Evolutionary conservation across 148 eudicot genomes (phyloP), one percentile per base, ranked within the genome.

Genomic region (Salicornia ramosissima): DNA sequence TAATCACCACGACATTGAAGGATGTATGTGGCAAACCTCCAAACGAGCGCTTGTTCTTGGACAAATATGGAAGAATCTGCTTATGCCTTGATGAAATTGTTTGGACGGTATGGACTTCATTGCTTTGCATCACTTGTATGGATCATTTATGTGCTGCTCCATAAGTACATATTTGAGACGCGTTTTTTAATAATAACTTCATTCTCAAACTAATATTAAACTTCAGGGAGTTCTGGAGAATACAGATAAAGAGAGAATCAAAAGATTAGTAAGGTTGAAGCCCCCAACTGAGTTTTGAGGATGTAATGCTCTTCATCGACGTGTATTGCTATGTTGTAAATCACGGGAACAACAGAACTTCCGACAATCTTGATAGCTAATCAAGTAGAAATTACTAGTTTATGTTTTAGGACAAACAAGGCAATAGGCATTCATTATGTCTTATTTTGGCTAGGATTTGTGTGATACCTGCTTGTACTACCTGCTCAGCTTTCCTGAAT

Each of bases 21-120:
- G 97, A 95, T 81, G 90, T 87, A 34, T 95, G 99, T 55, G 97
- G 99, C 56, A 95, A 89, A 78, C 81, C 88, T 63, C 99, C 99
- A 6, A 87, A 89, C 6, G 96, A 95, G 79, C 93, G 99, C 79
- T 86, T 91, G 66, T 95, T 95, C 71, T 78, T 95, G 51, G 97
- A 95, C 74, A 95, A 95, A 85, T 95, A 95, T 53, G 99, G 99
- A 54, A 95, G 82, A 79, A 89, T 95, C 42, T 95, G 99, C 79
- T 83, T 95, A 79, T 88, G 91, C 77, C 81, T 91, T 69, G 99
- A 95, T 79, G 99, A 95, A 83, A 79, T 95, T 75, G 96, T 89
- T 13, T 95, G 99, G 96, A 83, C 82, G 91, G 99, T 95, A 72
- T 61, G 88, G 13, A 55, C 4, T 13, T 15, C 65, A 22, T 40